These are phyloP conservation scores for Saccharomycopsis javanensis DNA, from an alignment of 805 yeast species.

Conservation along the genomic window DNA sequence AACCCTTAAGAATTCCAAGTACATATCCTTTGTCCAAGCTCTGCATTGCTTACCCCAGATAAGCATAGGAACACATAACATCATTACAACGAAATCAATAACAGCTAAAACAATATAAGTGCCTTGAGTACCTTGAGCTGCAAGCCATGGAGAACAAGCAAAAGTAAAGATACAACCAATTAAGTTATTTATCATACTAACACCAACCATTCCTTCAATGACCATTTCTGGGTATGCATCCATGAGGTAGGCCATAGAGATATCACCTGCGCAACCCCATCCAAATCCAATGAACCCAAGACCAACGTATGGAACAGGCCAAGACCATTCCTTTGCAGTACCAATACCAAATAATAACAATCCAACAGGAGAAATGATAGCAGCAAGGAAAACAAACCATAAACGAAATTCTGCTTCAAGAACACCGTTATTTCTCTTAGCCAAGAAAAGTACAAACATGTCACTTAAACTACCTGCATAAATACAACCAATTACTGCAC, in stretches of 20 bases:
- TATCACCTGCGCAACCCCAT: conserved; percentile 64
- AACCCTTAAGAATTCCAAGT: conserved; percentile 42
- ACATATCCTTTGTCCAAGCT: conserved; percentile 46
- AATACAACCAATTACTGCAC: conserved; percentile 57
- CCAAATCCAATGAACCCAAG: conserved; percentile 59
- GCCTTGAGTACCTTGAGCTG: conserved; percentile 44
- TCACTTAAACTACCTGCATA: conserved; percentile 56
- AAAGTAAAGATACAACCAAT: conserved; percentile 61
- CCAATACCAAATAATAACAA: conserved; percentile 58
- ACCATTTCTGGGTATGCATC: conserved; percentile 62
- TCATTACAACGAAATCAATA: conserved; percentile 49
- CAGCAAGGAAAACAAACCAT: conserved; percentile 46
- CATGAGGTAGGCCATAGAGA: conserved; percentile 58
- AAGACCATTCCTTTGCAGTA: conserved; percentile 43
- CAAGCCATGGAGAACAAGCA: conserved; percentile 52
- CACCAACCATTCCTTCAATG: conserved; percentile 64
- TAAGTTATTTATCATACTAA: conserved; percentile 51
- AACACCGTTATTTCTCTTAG: conserved; percentile 50
- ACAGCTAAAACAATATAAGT: conserved; percentile 54
- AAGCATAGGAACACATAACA: conserved; percentile 47
- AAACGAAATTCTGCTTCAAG: conserved; percentile 59
- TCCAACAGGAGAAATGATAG: conserved; percentile 53
- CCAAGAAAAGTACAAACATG: conserved; percentile 49
- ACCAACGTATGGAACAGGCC: conserved; percentile 50
- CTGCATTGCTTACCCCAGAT: conserved; percentile 53